phyloP scores from a whole-genome alignment of 768 basidiomycete species.

The Hydnum rufescens region DNA sequence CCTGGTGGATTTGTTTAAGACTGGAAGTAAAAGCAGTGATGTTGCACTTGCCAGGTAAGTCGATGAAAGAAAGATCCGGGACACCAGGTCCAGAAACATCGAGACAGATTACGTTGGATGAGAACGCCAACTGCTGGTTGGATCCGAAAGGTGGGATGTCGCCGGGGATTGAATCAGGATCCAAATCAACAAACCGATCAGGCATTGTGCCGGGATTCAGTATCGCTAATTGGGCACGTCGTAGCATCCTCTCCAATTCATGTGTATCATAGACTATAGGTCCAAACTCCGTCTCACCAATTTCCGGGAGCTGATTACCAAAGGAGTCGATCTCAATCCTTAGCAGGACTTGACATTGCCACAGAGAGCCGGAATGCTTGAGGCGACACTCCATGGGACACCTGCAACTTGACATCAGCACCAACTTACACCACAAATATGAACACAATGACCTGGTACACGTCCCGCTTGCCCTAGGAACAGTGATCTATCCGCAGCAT shows the following conservation, averaged over 20 bases:
- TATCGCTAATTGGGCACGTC: slow-evolving; percentile 40
- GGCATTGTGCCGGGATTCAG: slow-evolving; percentile 17
- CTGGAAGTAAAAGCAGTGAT: slow-evolving; percentile 1
- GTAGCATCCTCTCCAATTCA: slow-evolving; percentile 32
- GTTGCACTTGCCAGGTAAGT: slow-evolving; percentile 13
- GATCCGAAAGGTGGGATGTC: slow-evolving; percentile 9
- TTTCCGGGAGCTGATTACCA: slow-evolving; percentile 15
- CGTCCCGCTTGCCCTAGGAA: slow-evolving; percentile 30
- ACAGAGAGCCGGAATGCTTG: slow-evolving; percentile 11
- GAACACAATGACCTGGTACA: slow-evolving; percentile 18
- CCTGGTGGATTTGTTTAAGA: slow-evolving; percentile 19
- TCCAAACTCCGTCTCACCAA: slow-evolving; percentile 26
- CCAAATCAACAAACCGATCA: slow-evolving; percentile 8
- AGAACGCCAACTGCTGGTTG: slow-evolving; percentile 21
- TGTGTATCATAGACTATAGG: slow-evolving; percentile 17
- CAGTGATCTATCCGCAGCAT: slow-evolving; percentile 21
- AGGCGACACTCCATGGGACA: slow-evolving; percentile 23
- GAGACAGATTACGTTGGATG: slow-evolving; percentile 31
- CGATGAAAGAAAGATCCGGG: slow-evolving; percentile 16
- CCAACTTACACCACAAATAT: background rate
- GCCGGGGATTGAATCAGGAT: slow-evolving; percentile 1
- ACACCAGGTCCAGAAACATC: slow-evolving; percentile 26
- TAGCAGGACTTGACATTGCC: slow-evolving; percentile 23
- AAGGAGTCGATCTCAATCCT: slow-evolving; percentile 22
- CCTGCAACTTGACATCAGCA: slow-evolving; percentile 8